Percentiles rank a stretch among this genome's conserved stretches.
These are phyloP conservation scores for Butyriboletus appendiculatus DNA, from an alignment of 1,284 basidiomycete species.

Conservation along the genomic window DNA sequence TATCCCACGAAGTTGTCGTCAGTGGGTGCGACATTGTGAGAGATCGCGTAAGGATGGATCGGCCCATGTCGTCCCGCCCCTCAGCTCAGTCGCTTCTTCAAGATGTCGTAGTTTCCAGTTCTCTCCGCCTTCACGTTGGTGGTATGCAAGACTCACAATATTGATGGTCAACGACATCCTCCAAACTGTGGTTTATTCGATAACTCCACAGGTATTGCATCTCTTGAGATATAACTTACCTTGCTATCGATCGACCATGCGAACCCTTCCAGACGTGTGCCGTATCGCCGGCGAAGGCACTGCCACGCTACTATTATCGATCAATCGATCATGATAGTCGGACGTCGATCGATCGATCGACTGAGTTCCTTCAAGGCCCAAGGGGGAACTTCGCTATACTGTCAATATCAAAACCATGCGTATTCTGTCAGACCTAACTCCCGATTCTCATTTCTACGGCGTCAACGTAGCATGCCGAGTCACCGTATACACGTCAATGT, in stretches of 20 bases:
- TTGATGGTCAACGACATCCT: not conserved
- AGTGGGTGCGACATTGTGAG: too few relatives aligned
- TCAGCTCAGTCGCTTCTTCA: not conserved
- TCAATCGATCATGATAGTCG: not conserved
- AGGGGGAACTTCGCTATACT: too few relatives aligned
- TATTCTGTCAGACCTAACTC: too few relatives aligned
- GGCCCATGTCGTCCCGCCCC: not conserved
- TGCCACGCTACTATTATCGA: not conserved
- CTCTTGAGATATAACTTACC: not conserved
- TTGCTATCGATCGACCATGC: not conserved
- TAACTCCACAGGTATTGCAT: too few relatives aligned
- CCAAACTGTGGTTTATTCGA: too few relatives aligned
- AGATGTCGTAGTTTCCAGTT: not conserved
- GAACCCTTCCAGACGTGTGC: too few relatives aligned
- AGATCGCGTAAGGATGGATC: not conserved
- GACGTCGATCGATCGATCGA: not conserved
- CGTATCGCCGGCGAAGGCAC: not conserved
- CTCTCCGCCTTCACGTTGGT: not conserved
- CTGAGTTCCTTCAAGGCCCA: not conserved
- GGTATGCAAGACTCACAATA: not conserved
- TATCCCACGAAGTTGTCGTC: not conserved
- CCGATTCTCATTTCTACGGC: too few relatives aligned
- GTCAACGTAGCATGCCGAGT: not conserved
- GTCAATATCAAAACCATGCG: too few relatives aligned
- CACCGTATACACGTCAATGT: not conserved